Base-by-base conservation (phyloP, 768 basidiomycete genomes). In the Royoungia palumana region DNA sequence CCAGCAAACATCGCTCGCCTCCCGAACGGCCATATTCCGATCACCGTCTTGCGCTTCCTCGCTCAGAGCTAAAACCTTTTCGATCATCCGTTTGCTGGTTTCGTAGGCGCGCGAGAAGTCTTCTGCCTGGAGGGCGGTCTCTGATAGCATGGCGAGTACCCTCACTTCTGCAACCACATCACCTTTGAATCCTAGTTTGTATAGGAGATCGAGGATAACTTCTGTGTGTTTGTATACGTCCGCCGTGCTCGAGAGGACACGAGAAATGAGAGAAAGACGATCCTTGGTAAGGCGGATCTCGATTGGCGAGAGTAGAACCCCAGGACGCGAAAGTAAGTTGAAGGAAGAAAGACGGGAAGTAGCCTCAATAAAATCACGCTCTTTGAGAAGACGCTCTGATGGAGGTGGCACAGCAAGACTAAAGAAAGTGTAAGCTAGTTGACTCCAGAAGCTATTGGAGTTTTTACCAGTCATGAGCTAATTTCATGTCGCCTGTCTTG, bases 321-420 rank as follows among this genome's bases (percentile, higher is more conserved):
- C 86, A 9, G 83, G 80, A 6, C 81, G 76, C 20, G 91, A 83
- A 64, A 75, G 75, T 51, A 95, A 77, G 49, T 90, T 89, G 75
- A 91, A 99, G 4, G 95, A 92, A n/a, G 86, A 82, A 11, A 99
- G 83, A 2, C 91, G 85, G 21, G 93, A 95, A 1, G 96, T 99
- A 2, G 96, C 96, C 71, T 98, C 94, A 53, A 99, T 96, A 68
- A 97, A 99, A 46, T 92, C 87, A 47, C 84, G 86, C 64, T 97
- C 92, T 50, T 72, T 74, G 13, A 67, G 56, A 46, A 94, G 75
- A 0, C 72, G 74, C 16, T 82, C 78, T 0, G 92, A 85, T 5
- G 74, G 67, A 6, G 72, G 73, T 1, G 89, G 83, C 12, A 97
- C 88, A 42, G 83, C 74, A 46, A 98, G 75, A 59, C 95, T 97